Evolutionary conservation across 164 flowering plant species (phyloP).

Genomic region (Paratinospora sagittata): DNA sequence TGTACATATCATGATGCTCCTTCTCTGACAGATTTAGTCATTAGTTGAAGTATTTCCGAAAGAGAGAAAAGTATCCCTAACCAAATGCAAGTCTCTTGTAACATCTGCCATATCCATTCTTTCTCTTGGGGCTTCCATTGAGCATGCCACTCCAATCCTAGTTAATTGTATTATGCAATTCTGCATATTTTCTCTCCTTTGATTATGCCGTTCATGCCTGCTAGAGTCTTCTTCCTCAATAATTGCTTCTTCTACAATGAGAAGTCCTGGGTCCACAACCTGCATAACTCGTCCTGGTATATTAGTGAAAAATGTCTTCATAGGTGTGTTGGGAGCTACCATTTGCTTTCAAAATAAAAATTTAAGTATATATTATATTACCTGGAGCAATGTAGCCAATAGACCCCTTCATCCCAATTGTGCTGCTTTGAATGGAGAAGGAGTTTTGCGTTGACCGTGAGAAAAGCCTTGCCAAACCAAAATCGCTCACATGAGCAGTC

Average conservation of each 20-base stretch:
- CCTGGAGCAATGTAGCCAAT: conserved; percentile 22
- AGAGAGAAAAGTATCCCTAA: neutral
- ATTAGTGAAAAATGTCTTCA: too few species aligned
- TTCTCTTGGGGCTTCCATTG: neutral
- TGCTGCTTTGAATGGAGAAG: neutral
- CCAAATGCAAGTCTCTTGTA: neutral
- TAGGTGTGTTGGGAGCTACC: too few species aligned
- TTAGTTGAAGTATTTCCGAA: too few species aligned
- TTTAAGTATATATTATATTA: neutral
- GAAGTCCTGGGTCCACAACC: neutral
- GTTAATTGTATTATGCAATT: neutral
- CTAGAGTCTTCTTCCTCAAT: neutral
- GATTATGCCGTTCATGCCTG: neutral
- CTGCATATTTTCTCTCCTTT: neutral
- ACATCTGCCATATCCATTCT: conserved; percentile 6
- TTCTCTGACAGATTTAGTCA: too few species aligned
- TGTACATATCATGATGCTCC: too few species aligned
- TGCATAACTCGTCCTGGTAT: neutral
- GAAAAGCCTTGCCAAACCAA: conserved; percentile 13
- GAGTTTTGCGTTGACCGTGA: neutral
- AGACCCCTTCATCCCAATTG: conserved; percentile 12
- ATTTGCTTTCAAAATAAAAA: neutral
- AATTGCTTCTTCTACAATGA: neutral
- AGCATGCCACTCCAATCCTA: conserved; percentile 9
- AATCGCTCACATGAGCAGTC: conserved; percentile 16